These are phyloP conservation scores for Entrophospora sp. DNA, from an alignment of 192 early-diverging fungal genomes.

Conservation along the genomic window DNA sequence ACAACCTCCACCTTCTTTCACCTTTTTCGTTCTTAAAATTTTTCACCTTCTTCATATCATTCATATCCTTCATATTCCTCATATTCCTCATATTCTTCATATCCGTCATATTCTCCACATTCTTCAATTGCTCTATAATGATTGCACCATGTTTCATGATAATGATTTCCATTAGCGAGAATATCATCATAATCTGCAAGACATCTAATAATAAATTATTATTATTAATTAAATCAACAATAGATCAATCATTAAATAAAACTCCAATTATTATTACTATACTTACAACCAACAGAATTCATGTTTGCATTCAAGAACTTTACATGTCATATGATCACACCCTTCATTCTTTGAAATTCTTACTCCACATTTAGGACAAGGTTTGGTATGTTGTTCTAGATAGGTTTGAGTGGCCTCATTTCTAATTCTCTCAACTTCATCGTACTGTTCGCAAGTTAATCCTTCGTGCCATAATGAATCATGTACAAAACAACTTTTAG, in stretches of 20 bases:
- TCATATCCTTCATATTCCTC: too few relatives aligned
- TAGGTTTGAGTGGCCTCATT: not conserved
- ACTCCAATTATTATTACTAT: too few relatives aligned
- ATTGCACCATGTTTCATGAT: not conserved
- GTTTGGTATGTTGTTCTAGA: not conserved
- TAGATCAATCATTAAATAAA: not conserved
- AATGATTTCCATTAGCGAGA: not conserved
- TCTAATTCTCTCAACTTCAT: not conserved
- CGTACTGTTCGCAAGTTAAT: not conserved
- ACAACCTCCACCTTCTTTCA: too few relatives aligned
- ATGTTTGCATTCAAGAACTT: not conserved
- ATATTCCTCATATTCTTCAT: too few relatives aligned
- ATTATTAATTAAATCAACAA: not conserved
- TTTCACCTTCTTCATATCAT: too few relatives aligned
- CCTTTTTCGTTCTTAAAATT: too few relatives aligned
- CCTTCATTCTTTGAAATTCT: slow-evolving; percentile 10
- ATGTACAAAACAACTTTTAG: not conserved
- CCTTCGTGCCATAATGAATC: not conserved
- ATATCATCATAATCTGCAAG: not conserved
- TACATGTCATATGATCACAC: slow-evolving; percentile 12
- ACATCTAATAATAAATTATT: not conserved
- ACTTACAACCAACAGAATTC: slow-evolving; percentile 18
- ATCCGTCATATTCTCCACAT: too few relatives aligned
- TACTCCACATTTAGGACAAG: not conserved
- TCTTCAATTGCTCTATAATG: too few relatives aligned